These are phyloP conservation scores for Cyberlindnera americana DNA, from an alignment of 805 yeast genomes.

Conservation along the genomic window DNA sequence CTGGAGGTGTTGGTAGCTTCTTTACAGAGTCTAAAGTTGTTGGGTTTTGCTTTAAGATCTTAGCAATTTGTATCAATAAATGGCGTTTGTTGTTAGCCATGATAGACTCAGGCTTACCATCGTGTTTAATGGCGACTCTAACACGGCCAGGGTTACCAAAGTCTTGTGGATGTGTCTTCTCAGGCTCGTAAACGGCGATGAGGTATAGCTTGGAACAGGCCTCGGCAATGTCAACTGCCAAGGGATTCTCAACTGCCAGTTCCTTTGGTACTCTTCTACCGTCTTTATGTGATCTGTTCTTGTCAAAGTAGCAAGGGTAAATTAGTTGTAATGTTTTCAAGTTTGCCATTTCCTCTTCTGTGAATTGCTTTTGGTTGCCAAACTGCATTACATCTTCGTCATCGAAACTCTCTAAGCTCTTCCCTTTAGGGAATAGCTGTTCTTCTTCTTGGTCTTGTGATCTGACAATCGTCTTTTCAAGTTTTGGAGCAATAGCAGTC, in stretches of 20 bases:
- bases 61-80: conserved; percentile 55
- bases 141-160: conserved; percentile 98
- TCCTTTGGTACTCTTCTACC: conserved; percentile 76
- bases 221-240: conserved; percentile 78
- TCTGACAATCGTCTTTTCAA: conserved; percentile 56
- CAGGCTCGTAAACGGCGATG: conserved; percentile 58
- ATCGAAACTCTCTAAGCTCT: conserved; percentile 10
- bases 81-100: conserved; percentile 56
- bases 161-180: conserved; percentile 92
- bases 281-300: conserved; percentile 63
- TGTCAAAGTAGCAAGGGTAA: conserved; percentile 93
- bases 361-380: conserved; percentile 30
- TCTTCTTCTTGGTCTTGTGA: conserved; percentile 47
- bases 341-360: conserved; percentile 58
- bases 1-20: conserved; percentile 64
- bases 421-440: conserved; percentile 5
- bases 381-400: conserved; percentile 9
- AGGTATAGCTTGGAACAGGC: conserved; percentile 46
- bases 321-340: conserved; percentile 67
- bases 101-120: conserved; percentile 38
- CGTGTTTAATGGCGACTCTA: conserved; percentile 61
- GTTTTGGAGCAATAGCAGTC: conserved; percentile 70
- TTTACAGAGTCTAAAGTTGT: conserved; percentile 63
- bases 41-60: conserved; percentile 61
- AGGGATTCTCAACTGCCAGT: conserved; percentile 80